Evolutionary conservation across 306 rosid genomes (phyloP).

Genomic region (Sesbania bispinosa): DNA sequence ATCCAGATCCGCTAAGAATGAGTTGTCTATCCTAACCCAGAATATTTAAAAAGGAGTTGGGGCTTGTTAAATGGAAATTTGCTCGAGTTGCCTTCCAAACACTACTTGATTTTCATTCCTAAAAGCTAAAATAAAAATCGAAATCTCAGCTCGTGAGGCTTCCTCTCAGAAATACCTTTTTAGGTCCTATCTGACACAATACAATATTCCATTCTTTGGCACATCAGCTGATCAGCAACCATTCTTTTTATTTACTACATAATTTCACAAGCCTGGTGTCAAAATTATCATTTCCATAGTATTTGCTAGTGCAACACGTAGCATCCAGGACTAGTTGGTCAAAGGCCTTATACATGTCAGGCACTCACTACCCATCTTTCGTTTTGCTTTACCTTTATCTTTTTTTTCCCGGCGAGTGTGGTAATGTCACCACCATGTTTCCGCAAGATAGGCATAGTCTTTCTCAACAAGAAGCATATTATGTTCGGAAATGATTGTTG

Average conservation of each 20-base stretch:
- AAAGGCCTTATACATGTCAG: no score
- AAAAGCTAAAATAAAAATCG: not conserved
- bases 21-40: not conserved
- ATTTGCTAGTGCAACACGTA: no score
- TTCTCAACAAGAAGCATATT: conserved; percentile 1
- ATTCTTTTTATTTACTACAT: not conserved
- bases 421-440: no score
- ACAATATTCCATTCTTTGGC: no score
- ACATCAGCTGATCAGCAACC: no score
- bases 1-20: no score
- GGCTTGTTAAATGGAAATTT: not conserved
- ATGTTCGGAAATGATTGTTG: not conserved
- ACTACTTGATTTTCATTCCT: not conserved
- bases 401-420: no score
- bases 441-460: not conserved
- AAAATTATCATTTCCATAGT: no score
- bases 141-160: not conserved
- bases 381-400: no score
- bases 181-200: not conserved
- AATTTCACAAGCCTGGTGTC: no score
- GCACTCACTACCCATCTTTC: no score
- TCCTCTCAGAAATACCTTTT: not conserved
- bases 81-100: not conserved
- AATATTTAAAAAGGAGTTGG: not conserved
- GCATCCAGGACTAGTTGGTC: no score